Evolutionary conservation across 163 green algal genomes (phyloP), one percentile per base, ranked within the genome.

Genomic region (Chlorella variabilis): DNA sequence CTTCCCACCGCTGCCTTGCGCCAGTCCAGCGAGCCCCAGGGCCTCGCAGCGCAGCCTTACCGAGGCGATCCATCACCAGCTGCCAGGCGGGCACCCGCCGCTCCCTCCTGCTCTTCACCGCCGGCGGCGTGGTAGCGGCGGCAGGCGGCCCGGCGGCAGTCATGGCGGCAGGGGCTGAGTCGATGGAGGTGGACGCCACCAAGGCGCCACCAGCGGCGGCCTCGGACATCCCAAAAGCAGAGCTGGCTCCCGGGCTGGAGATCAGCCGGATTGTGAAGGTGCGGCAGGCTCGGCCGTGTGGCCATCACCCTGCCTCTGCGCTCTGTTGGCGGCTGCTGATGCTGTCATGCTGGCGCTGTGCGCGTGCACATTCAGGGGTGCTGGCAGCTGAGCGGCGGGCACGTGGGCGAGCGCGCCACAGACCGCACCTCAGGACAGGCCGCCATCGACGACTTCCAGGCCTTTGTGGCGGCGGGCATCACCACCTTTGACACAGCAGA

Each of bases 351-450:
- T 71, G 3, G 17, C 3, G 21, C 9, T 20, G 34, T 33, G 7
- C 65, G 8, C 67, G 1, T 18, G n/a, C 1, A 17, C 38, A 31
- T 25, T 45, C 70, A 77, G 70, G 93, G 93, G 36, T 94, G 90
- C 79, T 96, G 92, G 92, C 93, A 97, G 88, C 87, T 97, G 20
- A 88, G 85, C 36, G 93, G 93, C 0, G 88, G 91, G 0, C 93
- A 97, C 87, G 83, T 75, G 62, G 93, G 80, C 41, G 92, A 92
- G 11, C 62, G 25, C 1, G 83, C 33, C 38, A 89, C 75, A 9
- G 91, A 97, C 77, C 84, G 89, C 45, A 97, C 93, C 25, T 68
- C 56, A 4, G 91, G 93, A 17, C 70, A 73, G n/a, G 88, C 85
- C 17, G 92, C 92, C 7, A 84, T 96, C 17, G 82, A 93, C 23